Conservation (phyloP, 768 basidiomycete species). For the Podaxis sp. region DNA sequence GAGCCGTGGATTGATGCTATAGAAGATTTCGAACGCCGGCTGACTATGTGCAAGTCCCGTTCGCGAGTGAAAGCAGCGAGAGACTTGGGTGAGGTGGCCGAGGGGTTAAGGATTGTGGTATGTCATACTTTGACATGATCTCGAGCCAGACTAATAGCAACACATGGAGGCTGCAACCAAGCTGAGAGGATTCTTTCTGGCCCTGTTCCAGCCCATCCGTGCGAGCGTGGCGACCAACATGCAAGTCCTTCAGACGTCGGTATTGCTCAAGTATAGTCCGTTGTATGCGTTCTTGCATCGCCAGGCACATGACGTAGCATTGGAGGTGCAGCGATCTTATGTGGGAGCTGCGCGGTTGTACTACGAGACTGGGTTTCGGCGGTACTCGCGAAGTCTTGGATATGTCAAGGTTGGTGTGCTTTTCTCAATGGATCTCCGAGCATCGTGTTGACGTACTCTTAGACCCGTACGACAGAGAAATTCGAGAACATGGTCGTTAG, state of each 20-base stretch:
- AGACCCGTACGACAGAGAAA: constrained; percentile 73
- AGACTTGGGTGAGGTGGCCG: constrained; percentile 79
- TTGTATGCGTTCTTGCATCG: constrained; percentile 85
- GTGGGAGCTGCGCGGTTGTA: constrained; percentile 81
- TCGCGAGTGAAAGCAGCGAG: constrained; percentile 85
- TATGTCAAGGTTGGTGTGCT: constrained; percentile 62
- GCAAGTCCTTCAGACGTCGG: constrained; percentile 86
- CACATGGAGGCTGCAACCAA: constrained; percentile 78
- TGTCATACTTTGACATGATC: constrained; percentile 22
- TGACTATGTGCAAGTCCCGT: constrained; percentile 68
- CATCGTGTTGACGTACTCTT: neutral
- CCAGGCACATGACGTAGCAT: constrained; percentile 77
- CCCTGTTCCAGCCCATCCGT: constrained; percentile 80
- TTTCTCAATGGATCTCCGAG: constrained; percentile 1
- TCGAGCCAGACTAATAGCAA: neutral
- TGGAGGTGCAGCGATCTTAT: constrained; percentile 88
- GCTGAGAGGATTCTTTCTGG: constrained; percentile 82
- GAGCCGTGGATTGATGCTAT: constrained; percentile 89
- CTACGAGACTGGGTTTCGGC: constrained; percentile 92
- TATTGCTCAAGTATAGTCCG: constrained; percentile 79
- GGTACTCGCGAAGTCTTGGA: constrained; percentile 82
- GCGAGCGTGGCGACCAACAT: constrained; percentile 87
- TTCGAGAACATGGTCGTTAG: constrained; percentile 58
- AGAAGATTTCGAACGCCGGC: constrained; percentile 73
- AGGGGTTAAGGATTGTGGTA: constrained; percentile 88